Base-by-base conservation (phyloP, 2,329 filamentous ascomycete species). In the Eutypa lata region DNA sequence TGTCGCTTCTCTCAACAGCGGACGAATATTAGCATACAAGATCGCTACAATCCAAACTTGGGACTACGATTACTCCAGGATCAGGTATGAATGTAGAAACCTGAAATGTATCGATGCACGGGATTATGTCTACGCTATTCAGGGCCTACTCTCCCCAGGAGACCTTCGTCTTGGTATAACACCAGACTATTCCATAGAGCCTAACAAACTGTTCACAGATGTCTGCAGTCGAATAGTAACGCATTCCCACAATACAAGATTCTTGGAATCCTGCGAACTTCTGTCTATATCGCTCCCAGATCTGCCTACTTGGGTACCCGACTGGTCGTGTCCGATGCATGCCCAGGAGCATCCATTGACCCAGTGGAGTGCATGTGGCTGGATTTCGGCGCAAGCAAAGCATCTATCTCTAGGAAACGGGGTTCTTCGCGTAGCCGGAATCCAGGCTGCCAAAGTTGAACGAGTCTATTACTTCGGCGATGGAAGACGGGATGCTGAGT, bases 261-360 rank as follows among this genome's bases (percentile, higher is more conserved):
- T 45, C 11, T n/a, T 45, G 21, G 7, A 11, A 7, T 16, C 11
- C 4, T 45, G 42, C 21, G 42, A 45, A n/a, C 21, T 45, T 28
- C 3, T 5, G 4, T 24, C 42, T 26, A 45, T n/a, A 7, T 45
- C 16, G 22, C 21, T 45, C 14, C 13, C 22, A 26, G 8, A n/a
- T 19, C 16, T 45, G 14, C 42, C 42, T 45, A 45, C 42, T 19
- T 45, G 42, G 22, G 42, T 28, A 21, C 42, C 42, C 22, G 42
- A 45, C 42, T 45, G 22, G 42, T 45, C 42, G 22, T 14, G 21
- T 6, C 42, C 42, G 14, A 14, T 26, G n/a, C 21, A 28, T 7
- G 16, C 2, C 22, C 2, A 28, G 3, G 1, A 1, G 3, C 0
- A 0, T 2, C 2, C n/a, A 45, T 1, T 0, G 16, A 14, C 21